phyloP scores from a whole-genome alignment of 139 green algal species.

The Nannochloris sp. region DNA sequence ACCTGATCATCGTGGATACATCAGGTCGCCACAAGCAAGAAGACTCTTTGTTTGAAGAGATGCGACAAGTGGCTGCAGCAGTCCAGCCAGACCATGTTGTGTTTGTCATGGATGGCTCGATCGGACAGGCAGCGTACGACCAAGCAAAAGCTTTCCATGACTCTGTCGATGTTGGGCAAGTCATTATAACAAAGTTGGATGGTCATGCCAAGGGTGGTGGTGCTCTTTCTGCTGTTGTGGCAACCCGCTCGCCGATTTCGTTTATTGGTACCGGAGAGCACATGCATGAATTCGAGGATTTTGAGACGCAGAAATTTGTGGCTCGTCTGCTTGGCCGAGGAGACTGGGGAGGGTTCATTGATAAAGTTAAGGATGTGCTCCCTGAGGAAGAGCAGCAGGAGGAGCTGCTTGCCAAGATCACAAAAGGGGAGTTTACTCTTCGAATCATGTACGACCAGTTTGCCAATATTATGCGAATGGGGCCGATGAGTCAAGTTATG shows the following conservation, averaged over 20 bases:
- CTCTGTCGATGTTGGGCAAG: conserved; percentile 81
- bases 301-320: conserved; percentile 94
- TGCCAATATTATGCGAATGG: conserved; percentile 90
- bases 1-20: conserved; percentile 99
- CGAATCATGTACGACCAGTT: conserved; percentile 96
- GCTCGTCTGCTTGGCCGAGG: conserved; percentile 83
- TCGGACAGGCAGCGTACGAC: conserved; percentile 93
- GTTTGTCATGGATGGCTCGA: conserved; percentile 98
- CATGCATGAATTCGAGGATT: conserved; percentile 98
- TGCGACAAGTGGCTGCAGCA: conserved; percentile 59
- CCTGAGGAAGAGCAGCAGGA: conserved; percentile 76
- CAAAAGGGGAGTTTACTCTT: conserved; percentile 86
- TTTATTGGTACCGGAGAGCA: conserved; percentile 98
- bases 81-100: conserved; percentile 82
- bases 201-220: conserved; percentile 97
- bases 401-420: conserved; percentile 85
- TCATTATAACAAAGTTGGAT: conserved; percentile 99
- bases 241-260: conserved; percentile 88
- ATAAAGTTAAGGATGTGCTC: conserved; percentile 87
- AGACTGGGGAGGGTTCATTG: conserved; percentile 86
- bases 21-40: conserved; percentile 94
- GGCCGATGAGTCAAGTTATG: conserved; percentile 90
- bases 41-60: conserved; percentile 97
- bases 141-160: conserved; percentile 96
- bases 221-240: conserved; percentile 82